Evolutionary conservation across 2,329 filamentous ascomycete genomes (phyloP), one percentile per base, ranked within the genome.

Genomic region (Aspergillus quadricinctus): DNA sequence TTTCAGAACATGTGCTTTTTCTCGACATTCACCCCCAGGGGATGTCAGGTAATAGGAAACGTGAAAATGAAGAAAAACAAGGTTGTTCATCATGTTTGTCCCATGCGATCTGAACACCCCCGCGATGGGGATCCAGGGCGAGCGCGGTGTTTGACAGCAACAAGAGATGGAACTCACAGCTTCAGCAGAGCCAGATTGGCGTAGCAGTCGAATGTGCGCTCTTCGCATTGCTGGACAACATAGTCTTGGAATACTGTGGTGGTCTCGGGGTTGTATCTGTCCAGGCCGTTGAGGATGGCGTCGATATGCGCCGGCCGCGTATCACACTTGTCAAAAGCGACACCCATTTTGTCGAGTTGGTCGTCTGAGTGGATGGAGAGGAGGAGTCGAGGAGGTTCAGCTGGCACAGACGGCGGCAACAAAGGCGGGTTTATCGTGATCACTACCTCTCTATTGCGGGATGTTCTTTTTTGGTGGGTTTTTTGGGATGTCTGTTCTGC

Each of bases 11-110:
- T 88, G 87, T 57, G 87, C 69, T 71, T 74, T 80, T 75, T 84
- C 88, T 87, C 92, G 89, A 90, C 76, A 71, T 77, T 69, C 71
- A 71, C 78, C 77, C 75, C 72, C 58, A 60, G 65, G 63, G 70
- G 77, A 78, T 76, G 77, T 95, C 91, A 90, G 90, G 85, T 96
- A 96, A 96, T 96, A 96, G 90, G 90, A 95, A 96, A 96, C 91
- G 90, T 95, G 88, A 77, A 78, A 85, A 66, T 66, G 65, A 67
- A 46, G 43, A 46, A 57, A 60, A 62, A 79, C 72, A 78, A 73
- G 68, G 76, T 82, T 80, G 75, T 83, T 91, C 90, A 92, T 95
- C 89, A 90, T 82, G 67, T 53, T 59, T 61, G 63, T 59, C 57
- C 54, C 23, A 27, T 17, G 46, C 25, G 37, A 23, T 49, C 41